A percentile compares a stretch with the other conserved stretches of the same genome.
phyloP scores from a whole-genome alignment of 2,329 filamentous ascomycete genomes.

The Sclerotinia borealis region DNA sequence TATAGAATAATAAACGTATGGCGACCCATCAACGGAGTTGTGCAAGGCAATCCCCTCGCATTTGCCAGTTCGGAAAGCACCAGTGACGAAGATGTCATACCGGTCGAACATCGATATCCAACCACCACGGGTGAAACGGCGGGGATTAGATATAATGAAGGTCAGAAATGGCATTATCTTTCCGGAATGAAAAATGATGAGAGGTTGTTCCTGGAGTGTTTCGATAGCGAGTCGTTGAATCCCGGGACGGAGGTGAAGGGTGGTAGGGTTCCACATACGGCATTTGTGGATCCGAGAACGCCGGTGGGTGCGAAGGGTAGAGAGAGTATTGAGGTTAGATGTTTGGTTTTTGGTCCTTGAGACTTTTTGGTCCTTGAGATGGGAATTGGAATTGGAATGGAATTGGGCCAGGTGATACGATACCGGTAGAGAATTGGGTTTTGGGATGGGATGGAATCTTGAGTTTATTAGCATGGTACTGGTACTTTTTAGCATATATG shows the following conservation, averaged over 20 bases:
- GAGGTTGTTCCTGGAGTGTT: slow-evolving; percentile 32
- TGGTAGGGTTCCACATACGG: slow-evolving; percentile 48
- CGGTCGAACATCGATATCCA: slow-evolving; percentile 32
- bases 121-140: slow-evolving; percentile 30
- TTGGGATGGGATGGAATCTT: too few species aligned
- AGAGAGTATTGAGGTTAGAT: slow-evolving; percentile 86
- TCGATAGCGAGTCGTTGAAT: slow-evolving; percentile 39
- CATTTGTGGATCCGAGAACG: slow-evolving; percentile 71
- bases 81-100: slow-evolving; percentile 30
- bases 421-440: too few species aligned
- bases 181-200: slow-evolving; percentile 33
- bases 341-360: slow-evolving; percentile 66
- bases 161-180: slow-evolving; percentile 33
- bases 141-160: slow-evolving; percentile 29
- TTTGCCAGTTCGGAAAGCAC: slow-evolving; percentile 30
- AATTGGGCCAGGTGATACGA: not conserved
- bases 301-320: slow-evolving; percentile 62
- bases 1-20: slow-evolving; percentile 87
- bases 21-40: slow-evolving; percentile 37
- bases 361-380: slow-evolving; percentile 60
- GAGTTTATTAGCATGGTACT: too few species aligned
- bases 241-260: slow-evolving; percentile 44
- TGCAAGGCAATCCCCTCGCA: slow-evolving; percentile 28
- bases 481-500: too few species aligned
- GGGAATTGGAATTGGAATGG: too few species aligned